Percentiles rank a stretch among this genome's conserved stretches.
phyloP scores from a whole-genome alignment of 352 stramenopile genomes.

The Plasmopara halstedii region DNA sequence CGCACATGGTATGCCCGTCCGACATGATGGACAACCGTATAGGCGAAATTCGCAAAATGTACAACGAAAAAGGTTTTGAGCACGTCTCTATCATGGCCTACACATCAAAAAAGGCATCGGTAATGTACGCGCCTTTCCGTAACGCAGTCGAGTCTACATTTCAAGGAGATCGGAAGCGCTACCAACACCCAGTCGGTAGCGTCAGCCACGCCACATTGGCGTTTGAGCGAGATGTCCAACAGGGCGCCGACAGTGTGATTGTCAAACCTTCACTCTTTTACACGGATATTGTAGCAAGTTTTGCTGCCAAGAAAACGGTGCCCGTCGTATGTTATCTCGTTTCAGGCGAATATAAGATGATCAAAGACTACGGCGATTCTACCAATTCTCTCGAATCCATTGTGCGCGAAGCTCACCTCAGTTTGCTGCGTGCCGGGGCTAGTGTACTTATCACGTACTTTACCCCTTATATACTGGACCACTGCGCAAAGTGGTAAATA shows the following conservation, averaged over 20 bases:
- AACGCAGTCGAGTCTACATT: conserved; percentile 96
- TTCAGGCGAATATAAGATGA: conserved; percentile 99
- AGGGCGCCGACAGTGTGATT: conserved; percentile 98
- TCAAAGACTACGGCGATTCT: conserved; percentile 90
- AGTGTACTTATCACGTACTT: conserved; percentile 99
- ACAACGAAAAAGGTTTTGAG: conserved; percentile 94
- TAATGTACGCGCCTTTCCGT: conserved; percentile 95
- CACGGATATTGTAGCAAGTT: conserved; percentile 93
- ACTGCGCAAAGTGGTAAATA: conserved; percentile 73
- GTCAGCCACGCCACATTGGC: conserved; percentile 74
- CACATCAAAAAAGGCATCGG: conserved; percentile 96
- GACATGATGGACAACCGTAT: conserved; percentile 98
- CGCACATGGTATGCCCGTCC: conserved; percentile 96
- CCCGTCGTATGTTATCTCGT: conserved; percentile 98
- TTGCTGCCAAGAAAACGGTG: conserved; percentile 89
- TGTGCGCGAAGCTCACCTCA: conserved; percentile 76
- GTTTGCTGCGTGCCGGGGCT: conserved; percentile 86
- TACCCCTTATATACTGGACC: conserved; percentile 82
- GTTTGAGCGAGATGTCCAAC: conserved; percentile 67
- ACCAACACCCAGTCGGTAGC: conserved; percentile 91
- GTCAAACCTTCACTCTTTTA: conserved; percentile 99
- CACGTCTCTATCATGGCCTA: conserved; percentile 99
- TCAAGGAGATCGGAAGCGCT: conserved; percentile 94
- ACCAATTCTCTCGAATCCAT: conserved; percentile 78
- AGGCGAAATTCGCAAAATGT: conserved; percentile 88